These are phyloP conservation scores for Saccharomycopsis capsularis DNA, from an alignment of 805 yeast species.

Conservation along the genomic window DNA sequence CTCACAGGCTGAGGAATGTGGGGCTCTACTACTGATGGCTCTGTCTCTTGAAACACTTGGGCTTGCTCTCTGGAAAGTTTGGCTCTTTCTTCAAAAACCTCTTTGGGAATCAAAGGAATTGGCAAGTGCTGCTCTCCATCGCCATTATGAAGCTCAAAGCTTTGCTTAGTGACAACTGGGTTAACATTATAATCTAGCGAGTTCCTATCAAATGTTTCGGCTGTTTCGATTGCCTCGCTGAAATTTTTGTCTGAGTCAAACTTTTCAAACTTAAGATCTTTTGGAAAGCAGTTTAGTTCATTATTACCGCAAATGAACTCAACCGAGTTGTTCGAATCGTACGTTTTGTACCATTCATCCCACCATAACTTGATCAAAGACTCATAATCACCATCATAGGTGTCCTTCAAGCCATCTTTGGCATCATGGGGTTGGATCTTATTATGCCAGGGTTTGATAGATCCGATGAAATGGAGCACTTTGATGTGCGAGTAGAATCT, in stretches of 20 bases:
- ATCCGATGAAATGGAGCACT: constrained; percentile 63
- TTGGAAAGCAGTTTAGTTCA: neutral
- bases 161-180: too few relatives aligned
- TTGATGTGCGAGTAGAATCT: constrained; percentile 42
- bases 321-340: neutral
- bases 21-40: neutral
- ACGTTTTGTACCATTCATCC: neutral
- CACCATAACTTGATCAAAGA: constrained; percentile 8
- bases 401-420: neutral
- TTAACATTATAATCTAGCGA: neutral
- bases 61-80: neutral
- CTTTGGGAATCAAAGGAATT: constrained; percentile 5
- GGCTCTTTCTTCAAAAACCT: neutral
- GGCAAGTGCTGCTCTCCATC: constrained; percentile 1
- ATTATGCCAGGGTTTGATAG: constrained; percentile 48
- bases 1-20: neutral
- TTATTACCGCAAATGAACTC: neutral
- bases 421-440: neutral
- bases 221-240: neutral
- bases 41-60: neutral
- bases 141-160: constrained; percentile 8
- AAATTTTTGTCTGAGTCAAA: neutral
- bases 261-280: neutral
- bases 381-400: constrained; percentile 22
- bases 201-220: neutral